Evolutionary conservation across 1,284 basidiomycete genomes (phyloP).

Genomic region (Papiliotrema terrestris): DNA sequence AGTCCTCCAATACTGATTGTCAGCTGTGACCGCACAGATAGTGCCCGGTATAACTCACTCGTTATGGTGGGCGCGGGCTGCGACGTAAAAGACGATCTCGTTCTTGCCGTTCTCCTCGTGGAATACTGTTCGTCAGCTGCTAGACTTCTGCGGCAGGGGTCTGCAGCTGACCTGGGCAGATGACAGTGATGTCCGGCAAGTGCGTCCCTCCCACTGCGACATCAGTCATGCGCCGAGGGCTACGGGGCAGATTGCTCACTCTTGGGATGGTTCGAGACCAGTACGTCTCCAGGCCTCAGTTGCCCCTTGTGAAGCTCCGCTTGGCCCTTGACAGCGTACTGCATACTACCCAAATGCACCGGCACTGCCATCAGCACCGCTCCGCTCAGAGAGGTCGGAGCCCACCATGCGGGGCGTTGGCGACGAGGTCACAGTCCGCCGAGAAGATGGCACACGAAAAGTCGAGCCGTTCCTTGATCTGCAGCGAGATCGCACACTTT

Average conservation of each 20-base stretch:
- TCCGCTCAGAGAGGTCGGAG: too few species aligned
- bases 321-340: constrained; percentile 43
- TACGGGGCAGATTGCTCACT: not conserved
- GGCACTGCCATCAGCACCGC: constrained; percentile 33
- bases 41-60: constrained; percentile 16
- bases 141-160: not conserved
- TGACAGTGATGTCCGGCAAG: constrained; percentile 46
- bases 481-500: constrained; percentile 49
- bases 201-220: constrained; percentile 17
- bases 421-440: constrained; percentile 50
- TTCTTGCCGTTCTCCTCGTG: constrained; percentile 19
- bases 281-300: constrained; percentile 48
- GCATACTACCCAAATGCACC: constrained; percentile 51
- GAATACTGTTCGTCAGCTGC: constrained; percentile 21
- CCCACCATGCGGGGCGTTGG: constrained; percentile 51
- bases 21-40: too few species aligned
- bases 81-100: constrained; percentile 47
- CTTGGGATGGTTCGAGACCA: constrained; percentile 52
- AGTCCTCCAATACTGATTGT: constrained; percentile 24
- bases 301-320: constrained; percentile 35
- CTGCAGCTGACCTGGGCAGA: constrained; percentile 25
- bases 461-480: constrained; percentile 45
- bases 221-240: too few species aligned
- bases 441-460: constrained; percentile 53
- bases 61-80: constrained; percentile 39